phyloP scores from a whole-genome alignment of 2,329 filamentous ascomycete genomes.

The Penicillium sp. region DNA sequence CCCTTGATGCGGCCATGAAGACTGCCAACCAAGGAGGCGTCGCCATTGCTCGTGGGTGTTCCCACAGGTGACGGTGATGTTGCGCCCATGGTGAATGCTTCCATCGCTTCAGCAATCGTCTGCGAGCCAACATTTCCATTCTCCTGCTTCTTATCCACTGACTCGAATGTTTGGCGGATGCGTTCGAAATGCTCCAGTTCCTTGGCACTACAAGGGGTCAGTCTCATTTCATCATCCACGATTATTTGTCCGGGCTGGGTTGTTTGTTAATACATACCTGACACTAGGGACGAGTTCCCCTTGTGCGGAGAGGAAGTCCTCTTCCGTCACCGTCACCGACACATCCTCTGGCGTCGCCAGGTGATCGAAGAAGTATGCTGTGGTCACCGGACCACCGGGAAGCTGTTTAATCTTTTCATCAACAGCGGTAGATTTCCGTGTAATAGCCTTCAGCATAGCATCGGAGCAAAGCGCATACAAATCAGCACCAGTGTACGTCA shows the following conservation, averaged over 20 bases:
- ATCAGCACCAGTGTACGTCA: conserved; percentile 97
- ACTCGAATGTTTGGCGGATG: conserved; percentile 82
- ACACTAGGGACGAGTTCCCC: conserved; percentile 90
- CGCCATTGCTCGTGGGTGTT: conserved; percentile 37
- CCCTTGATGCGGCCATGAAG: conserved; percentile 39
- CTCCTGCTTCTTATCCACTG: conserved; percentile 54
- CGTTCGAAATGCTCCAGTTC: conserved; percentile 90
- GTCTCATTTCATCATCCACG: conserved; percentile 17
- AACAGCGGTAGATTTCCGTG: conserved; percentile 81
- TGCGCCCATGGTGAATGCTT: conserved; percentile 41
- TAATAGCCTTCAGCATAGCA: conserved; percentile 98
- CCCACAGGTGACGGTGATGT: conserved; percentile 20
- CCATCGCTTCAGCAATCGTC: conserved; percentile 47
- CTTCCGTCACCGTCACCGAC: conserved; percentile 84
- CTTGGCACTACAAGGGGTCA: conserved; percentile 67
- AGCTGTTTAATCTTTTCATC: conserved; percentile 80
- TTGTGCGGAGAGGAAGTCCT: conserved; percentile 83
- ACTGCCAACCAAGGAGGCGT: conserved; percentile 25
- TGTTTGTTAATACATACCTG: conserved; percentile 45
- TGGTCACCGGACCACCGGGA: conserved; percentile 67
- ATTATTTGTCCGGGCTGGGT: too few species aligned
- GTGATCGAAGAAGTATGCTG: conserved; percentile 96
- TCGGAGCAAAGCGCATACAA: conserved; percentile 97
- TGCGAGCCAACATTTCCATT: conserved; percentile 31
- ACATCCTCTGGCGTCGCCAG: conserved; percentile 81